A percentile compares a stretch with the other conserved stretches of the same genome.
These are phyloP conservation scores for Ophiostoma sp. DNA, from an alignment of 2,329 filamentous ascomycete species.

Conservation along the genomic window DNA sequence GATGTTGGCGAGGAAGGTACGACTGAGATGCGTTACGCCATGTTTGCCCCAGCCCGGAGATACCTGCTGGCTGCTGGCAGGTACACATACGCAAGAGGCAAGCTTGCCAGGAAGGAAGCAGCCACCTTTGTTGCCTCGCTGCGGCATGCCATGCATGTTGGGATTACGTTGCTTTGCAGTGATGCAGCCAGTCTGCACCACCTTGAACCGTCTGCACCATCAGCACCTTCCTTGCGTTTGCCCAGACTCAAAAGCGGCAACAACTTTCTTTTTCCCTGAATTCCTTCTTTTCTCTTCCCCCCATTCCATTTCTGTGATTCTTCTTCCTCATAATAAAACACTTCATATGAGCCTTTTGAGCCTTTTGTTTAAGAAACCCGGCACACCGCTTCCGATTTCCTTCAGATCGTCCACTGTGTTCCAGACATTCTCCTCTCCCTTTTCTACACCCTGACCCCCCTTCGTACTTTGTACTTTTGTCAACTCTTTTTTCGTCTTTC, in stretches of 20 bases:
- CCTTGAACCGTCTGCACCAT: not conserved
- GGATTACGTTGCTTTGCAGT: conserved; percentile 11
- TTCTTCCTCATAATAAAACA: not conserved
- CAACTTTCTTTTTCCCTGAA: not conserved
- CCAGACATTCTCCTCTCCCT: not conserved
- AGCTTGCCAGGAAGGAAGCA: not conserved
- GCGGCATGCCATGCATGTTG: conserved; percentile 8
- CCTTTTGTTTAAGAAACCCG: conserved; percentile 2
- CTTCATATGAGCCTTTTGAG: not conserved
- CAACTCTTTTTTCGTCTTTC: not conserved
- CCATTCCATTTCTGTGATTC: not conserved
- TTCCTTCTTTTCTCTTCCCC: not conserved
- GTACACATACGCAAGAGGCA: not conserved
- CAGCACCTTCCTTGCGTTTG: not conserved
- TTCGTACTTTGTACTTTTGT: not conserved
- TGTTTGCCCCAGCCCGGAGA: not conserved
- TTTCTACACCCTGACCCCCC: not conserved
- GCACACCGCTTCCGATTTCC: conserved; percentile 3
- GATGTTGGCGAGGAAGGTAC: not conserved
- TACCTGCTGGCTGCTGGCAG: not conserved
- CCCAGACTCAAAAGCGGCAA: conserved; percentile 8
- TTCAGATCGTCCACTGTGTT: conserved; percentile 12
- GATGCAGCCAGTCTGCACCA: not conserved
- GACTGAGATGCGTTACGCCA: not conserved
- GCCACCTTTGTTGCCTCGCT: conserved; percentile 7